Evolutionary conservation across 306 rosid genomes (phyloP).

Genomic region (Macrotyloma uniflorum): DNA sequence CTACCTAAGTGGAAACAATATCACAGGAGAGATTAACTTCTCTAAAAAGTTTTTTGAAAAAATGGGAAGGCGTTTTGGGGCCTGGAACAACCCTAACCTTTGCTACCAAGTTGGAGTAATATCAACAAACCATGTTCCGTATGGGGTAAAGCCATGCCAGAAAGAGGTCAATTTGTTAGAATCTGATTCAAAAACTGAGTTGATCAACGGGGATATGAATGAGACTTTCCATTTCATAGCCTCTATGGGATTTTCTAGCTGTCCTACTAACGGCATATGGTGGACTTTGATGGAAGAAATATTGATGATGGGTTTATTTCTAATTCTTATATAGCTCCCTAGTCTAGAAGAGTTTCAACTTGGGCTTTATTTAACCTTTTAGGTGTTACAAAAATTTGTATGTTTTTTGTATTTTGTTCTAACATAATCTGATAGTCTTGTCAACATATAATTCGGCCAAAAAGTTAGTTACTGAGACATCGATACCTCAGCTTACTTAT

Average conservation of each 20-base stretch:
- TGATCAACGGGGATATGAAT: conserved; percentile 35
- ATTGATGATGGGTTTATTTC: conserved; percentile 41
- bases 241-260: conserved; percentile 55
- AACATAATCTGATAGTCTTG: conserved; percentile 38
- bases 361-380: conserved; percentile 34
- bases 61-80: conserved; percentile 89
- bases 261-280: conserved; percentile 48
- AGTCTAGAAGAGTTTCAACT: conserved; percentile 22
- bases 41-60: conserved; percentile 60
- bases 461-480: conserved; percentile 19
- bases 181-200: conserved; percentile 38
- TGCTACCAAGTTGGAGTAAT: conserved; percentile 58
- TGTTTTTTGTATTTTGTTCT: conserved; percentile 32
- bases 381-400: conserved; percentile 36
- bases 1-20: conserved; percentile 77
- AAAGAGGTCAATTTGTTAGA: conserved; percentile 50
- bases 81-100: conserved; percentile 79
- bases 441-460: conserved; percentile 26
- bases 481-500: conserved; percentile 6
- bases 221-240: conserved; percentile 38
- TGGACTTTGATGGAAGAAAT: conserved; percentile 45
- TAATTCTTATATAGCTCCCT: conserved; percentile 34
- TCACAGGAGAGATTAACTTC: conserved; percentile 73
- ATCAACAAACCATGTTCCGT: conserved; percentile 54
- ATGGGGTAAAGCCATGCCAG: conserved; percentile 82